These are phyloP conservation scores for Colletotrichum sansevieriae DNA, from an alignment of 2,329 filamentous ascomycete species.

Conservation along the genomic window DNA sequence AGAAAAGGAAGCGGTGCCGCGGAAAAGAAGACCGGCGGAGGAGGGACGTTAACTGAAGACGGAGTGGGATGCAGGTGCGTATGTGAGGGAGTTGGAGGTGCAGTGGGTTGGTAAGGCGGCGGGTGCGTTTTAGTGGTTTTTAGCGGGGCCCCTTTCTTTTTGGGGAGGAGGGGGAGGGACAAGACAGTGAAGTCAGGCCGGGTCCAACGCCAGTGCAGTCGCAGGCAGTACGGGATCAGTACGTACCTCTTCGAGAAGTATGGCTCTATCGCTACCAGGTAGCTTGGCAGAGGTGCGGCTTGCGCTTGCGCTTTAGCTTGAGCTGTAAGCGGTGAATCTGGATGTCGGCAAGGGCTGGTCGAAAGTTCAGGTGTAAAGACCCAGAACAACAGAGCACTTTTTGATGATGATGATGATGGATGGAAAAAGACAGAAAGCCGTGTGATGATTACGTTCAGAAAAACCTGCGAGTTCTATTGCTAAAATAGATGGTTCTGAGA, in stretches of 20 bases:
- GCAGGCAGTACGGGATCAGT: background rate
- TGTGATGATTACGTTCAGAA: conserved; percentile 1
- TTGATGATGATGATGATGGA: too few relatives aligned
- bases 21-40: conserved; percentile 18
- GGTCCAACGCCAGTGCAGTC: conserved; percentile 8
- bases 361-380: too few relatives aligned
- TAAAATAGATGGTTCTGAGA: conserved; percentile 14
- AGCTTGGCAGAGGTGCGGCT: too few relatives aligned
- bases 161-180: conserved; percentile 18
- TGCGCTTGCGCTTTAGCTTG: too few relatives aligned
- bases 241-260: conserved; percentile 21
- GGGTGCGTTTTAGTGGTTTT: conserved; percentile 38
- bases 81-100: conserved; percentile 39
- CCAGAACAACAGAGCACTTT: too few relatives aligned
- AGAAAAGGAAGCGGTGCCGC: conserved; percentile 19
- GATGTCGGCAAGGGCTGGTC: too few relatives aligned
- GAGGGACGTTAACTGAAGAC: conserved; percentile 28
- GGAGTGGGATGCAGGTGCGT: conserved; percentile 35
- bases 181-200: conserved; percentile 34
- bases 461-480: conserved; percentile 9
- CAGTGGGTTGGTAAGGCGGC: conserved; percentile 36
- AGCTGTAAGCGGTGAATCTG: too few relatives aligned
- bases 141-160: conserved; percentile 40
- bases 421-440: background rate
- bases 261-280: background rate